phyloP scores from a whole-genome alignment of 805 yeast genomes.

The Starmerella potacharoeniae region DNA sequence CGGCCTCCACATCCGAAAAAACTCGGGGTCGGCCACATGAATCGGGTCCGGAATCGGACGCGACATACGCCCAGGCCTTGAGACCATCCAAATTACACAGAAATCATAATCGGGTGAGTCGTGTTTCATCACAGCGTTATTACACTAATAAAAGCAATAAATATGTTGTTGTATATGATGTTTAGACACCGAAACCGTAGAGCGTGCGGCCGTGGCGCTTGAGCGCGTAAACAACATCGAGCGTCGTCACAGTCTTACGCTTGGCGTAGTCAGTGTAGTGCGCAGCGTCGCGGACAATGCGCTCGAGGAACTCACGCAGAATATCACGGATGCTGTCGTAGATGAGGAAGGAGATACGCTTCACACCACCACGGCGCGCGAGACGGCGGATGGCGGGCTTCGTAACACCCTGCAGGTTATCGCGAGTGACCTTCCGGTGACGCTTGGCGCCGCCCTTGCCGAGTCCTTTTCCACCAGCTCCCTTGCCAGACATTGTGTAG shows the following conservation, averaged over 20 bases:
- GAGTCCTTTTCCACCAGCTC: conserved; percentile 99
- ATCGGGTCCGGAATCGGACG: no score
- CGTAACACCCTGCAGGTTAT: conserved; percentile 98
- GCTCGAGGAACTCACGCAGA: conserved; percentile 87
- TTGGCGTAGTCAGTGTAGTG: conserved; percentile 99
- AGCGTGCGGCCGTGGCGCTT: conserved; percentile 99
- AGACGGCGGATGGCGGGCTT: conserved; percentile 99
- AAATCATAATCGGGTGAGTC: no score
- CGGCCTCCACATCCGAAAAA: no score
- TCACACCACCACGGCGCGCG: conserved; percentile 99
- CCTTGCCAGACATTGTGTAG: conserved; percentile 88
- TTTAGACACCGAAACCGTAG: conserved; percentile 99
- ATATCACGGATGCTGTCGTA: conserved; percentile 99
- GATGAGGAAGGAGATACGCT: conserved; percentile 97
- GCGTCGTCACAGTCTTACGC: conserved; percentile 99
- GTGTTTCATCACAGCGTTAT: conserved; percentile 4
- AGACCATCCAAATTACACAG: no score
- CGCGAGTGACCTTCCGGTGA: conserved; percentile 99
- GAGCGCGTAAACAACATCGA: conserved; percentile 97
- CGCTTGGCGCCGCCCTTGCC: conserved; percentile 99
- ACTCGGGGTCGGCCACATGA: no score
- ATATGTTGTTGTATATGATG: conserved; percentile 11
- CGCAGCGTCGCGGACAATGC: conserved; percentile 97
- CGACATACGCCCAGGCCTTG: no score
- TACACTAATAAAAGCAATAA: conserved; percentile 9